Evolutionary conservation across 495 filamentous ascomycete species (phyloP), one percentile per base, ranked within the genome.

Genomic region (Glonium stellatum): DNA sequence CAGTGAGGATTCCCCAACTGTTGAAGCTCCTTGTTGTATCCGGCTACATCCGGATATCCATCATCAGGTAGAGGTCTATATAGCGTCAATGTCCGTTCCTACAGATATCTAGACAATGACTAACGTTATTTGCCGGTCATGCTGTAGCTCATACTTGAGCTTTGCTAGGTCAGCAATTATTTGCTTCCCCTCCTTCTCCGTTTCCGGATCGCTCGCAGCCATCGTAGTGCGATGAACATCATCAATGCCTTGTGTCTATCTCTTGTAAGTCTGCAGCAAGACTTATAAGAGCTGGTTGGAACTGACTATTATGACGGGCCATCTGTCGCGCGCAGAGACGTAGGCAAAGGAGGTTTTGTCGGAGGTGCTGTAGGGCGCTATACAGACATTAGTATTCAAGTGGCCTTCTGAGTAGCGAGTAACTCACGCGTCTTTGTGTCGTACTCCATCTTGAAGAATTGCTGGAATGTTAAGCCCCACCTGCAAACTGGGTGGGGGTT

Each of bases 111-210:
- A 35, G 36, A 5, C 0, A n/a, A 31, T 42, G 23, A 75, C 86
- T 64, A 76, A 95, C 90, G 80, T 89, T 67, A 98, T 72, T 61
- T 84, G 77, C 44, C 90, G 81, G 70, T 97, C 82, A 71, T 98
- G 93, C 69, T 96, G 93, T 46, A 97, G 72, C 76, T 98, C 92
- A 74, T 97, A 96, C 75, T 98, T 98, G 62, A 98, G 78, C 67
- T 80, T 83, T 13, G 87, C 86, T 1, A 98, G 77, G 55, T 86
- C 81, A 70, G 85, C 84, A 39, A 95, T 80, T 60, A 98, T 93
- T 61, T 71, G 76, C 75, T 96, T 96, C 60, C 93, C 93, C 67
- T 98, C 93, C 25, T 80, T 80, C 15, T 74, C 70, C 71, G 88
- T 87, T 41, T 81, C 82, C 1, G 80, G 70, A 36, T 88, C 82